phyloP scores from a whole-genome alignment of 208 protist genomes.

The Acanthamoeba culbertsoni region DNA sequence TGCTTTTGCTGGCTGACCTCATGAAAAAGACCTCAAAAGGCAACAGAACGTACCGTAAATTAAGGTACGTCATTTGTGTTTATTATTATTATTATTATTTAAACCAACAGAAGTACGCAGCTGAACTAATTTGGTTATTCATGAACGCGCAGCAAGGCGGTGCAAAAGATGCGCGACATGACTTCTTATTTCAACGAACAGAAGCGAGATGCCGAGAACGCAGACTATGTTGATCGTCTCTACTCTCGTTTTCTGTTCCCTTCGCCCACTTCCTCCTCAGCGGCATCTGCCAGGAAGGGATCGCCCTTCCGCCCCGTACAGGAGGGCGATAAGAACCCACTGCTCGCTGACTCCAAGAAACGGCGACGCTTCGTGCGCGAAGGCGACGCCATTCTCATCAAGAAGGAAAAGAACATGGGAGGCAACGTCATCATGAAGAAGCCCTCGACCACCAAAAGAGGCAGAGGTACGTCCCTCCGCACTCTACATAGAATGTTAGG shows the following conservation, averaged over 20 bases:
- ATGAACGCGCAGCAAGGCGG: neutral
- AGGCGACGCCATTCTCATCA: neutral
- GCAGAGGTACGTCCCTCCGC: neutral
- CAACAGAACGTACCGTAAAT: neutral
- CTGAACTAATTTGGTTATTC: neutral
- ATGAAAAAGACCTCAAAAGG: neutral
- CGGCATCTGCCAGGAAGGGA: neutral
- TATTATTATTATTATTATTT: neutral
- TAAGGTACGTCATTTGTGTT: neutral
- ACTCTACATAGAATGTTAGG: no score
- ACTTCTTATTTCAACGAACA: constrained; percentile 36
- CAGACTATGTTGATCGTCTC: neutral
- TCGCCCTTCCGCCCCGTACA: neutral
- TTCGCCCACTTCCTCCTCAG: neutral
- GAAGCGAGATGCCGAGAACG: constrained; percentile 49
- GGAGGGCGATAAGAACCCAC: constrained; percentile 4
- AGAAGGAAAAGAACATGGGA: constrained; percentile 20
- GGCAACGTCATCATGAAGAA: constrained; percentile 52
- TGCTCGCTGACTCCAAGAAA: constrained; percentile 30
- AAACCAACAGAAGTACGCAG: neutral
- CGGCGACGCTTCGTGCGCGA: neutral
- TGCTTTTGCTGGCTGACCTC: constrained; percentile 24
- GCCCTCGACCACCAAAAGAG: neutral
- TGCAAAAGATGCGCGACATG: constrained; percentile 37
- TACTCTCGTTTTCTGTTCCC: neutral